Evolutionary conservation across 345 rosid species (phyloP), one percentile per base, ranked within the genome.

Genomic region (Rhodomyrtus tomentosa): DNA sequence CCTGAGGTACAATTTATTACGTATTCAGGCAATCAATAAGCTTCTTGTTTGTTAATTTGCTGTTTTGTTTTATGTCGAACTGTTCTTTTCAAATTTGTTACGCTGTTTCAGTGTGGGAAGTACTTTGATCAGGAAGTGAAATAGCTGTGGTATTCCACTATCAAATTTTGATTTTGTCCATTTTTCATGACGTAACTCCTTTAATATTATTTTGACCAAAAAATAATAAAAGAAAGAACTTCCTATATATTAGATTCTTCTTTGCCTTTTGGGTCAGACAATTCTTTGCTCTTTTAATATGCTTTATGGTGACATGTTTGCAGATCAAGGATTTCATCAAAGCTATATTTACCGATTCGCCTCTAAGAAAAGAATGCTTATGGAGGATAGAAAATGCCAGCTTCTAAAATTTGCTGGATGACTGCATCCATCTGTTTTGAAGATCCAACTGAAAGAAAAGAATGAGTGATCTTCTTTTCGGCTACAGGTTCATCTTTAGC

Each of bases 301-400:
- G 29, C 20, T 55, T 29, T 36, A 36, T 68, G 79, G 79, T 45
- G 68, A 72, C 50, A 18, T 72, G 55, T 76, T 84, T 86, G 87
- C 96, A 97, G 99, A 89, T 95, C 86, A 87, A 89, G 87, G 98
- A 94, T 89, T 91, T 97, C 85, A 93, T 95, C 85, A 91, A 91
- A 89, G 96, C 99, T 62, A 94, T 93, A 90, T 95, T 95, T 87
- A 84, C 98, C 2, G 99, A 95, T 89, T 95, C 99, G 1, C 88
- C 98, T 27, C 84, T 97, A 87, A 92, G 99, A 86, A 95, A 94
- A 92, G 99, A 95, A 87, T 97, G 99, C 91, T 72, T 95, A 84
- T 90, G 96, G 99, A 91, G 95, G 89, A 94, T 97, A 80, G 92
- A 92, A 82, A 92, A 89, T 48, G 86, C 80, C 55, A 74, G 89